phyloP scores from a whole-genome alignment of 345 rosid species.

The Excoecaria agallocha region DNA sequence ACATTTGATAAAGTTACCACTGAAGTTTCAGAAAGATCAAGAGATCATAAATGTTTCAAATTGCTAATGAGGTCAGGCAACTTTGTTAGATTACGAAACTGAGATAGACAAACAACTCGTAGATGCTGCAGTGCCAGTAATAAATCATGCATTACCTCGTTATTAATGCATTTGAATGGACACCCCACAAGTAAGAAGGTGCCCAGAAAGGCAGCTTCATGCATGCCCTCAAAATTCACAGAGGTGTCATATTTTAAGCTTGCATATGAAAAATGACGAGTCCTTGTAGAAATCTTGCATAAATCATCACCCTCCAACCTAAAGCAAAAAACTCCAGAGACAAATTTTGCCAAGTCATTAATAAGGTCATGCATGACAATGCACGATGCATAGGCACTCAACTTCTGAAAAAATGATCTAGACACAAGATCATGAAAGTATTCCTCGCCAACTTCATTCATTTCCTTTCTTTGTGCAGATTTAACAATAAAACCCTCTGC shows the following conservation, averaged over 20 bases:
- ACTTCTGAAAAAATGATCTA: conserved; percentile 7
- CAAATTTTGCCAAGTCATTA: conserved; percentile 38
- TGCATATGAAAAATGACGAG: conserved; percentile 37
- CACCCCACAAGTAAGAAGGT: conserved; percentile 33
- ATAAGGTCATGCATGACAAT: conserved; percentile 42
- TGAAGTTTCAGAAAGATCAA: conserved; percentile 30
- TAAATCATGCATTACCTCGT: conserved; percentile 21
- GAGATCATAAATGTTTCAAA: conserved; percentile 33
- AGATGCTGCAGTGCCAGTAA: conserved; percentile 24
- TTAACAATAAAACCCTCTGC: conserved; percentile 6
- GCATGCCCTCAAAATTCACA: conserved; percentile 32
- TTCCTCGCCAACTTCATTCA: background rate
- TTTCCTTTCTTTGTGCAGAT: background rate
- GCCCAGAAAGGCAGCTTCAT: conserved; percentile 31
- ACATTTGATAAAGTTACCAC: conserved; percentile 31
- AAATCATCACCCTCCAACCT: conserved; percentile 25
- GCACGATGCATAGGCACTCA: background rate
- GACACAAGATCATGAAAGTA: conserved; percentile 8
- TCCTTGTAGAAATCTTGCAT: conserved; percentile 17
- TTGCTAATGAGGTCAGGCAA: conserved; percentile 30
- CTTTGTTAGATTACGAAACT: conserved; percentile 20
- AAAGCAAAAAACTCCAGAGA: conserved; percentile 24
- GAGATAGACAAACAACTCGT: conserved; percentile 39
- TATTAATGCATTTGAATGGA: background rate
- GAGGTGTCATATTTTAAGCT: conserved; percentile 9